Evolutionary conservation across 164 flowering plant species (phyloP).

Genomic region (Tinospora cordifolia): DNA sequence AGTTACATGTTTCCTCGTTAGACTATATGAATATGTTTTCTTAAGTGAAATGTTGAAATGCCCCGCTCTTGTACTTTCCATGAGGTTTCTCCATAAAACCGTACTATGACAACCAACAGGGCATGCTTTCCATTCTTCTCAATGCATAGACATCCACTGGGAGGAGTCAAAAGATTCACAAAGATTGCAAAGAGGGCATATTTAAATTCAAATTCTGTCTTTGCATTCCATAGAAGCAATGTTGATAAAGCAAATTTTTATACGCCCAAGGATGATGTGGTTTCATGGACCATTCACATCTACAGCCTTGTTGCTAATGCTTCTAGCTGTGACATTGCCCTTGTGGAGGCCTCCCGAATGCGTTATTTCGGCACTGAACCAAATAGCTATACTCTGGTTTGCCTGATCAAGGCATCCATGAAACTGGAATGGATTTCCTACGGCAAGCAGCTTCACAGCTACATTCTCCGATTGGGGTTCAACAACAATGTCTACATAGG

Average conservation of each 20-base stretch:
- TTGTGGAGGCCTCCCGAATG: background rate
- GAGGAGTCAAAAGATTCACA: background rate
- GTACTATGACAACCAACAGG: background rate
- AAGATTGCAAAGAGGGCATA: background rate
- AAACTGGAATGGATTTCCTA: constrained; percentile 19
- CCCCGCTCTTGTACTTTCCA: too few relatives aligned
- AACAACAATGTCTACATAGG: constrained; percentile 32
- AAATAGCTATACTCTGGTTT: constrained; percentile 31
- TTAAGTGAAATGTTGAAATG: too few relatives aligned
- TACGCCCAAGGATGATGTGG: background rate
- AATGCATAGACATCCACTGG: constrained; percentile 6
- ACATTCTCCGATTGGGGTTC: constrained; percentile 40
- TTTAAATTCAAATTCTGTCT: background rate
- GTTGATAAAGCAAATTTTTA: background rate
- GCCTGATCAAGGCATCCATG: constrained; percentile 31
- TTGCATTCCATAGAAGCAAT: background rate
- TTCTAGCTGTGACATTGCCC: background rate
- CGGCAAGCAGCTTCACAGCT: constrained; percentile 43
- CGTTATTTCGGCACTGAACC: background rate
- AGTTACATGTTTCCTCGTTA: too few relatives aligned
- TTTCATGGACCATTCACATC: constrained; percentile 8
- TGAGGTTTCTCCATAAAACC: too few relatives aligned
- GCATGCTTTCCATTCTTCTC: background rate
- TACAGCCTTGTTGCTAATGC: background rate
- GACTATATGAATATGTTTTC: too few relatives aligned